Conservation (phyloP, 1,284 basidiomycete genomes). For the Ustilago trichophora region DNA sequence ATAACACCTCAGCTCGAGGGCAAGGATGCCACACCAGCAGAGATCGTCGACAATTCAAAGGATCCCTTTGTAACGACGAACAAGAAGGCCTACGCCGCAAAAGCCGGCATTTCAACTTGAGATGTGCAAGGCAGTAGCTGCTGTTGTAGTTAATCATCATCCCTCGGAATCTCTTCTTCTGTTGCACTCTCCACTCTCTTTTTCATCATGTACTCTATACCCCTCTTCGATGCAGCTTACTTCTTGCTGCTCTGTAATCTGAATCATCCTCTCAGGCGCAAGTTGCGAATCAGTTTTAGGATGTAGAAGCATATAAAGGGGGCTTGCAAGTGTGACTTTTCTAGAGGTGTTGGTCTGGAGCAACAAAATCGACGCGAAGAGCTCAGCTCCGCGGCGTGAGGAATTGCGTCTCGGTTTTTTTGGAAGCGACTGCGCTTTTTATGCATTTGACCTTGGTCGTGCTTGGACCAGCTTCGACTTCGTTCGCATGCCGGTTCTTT, state of each 20-base stretch:
- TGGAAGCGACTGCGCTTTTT: conserved; percentile 10
- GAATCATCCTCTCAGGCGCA: too few species aligned
- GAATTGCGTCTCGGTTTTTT: background rate
- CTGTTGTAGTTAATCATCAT: too few species aligned
- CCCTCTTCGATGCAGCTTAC: too few species aligned
- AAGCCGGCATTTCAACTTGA: conserved; percentile 39
- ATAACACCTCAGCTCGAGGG: background rate
- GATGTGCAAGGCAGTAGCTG: too few species aligned
- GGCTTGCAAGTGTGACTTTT: too few species aligned
- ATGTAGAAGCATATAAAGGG: too few species aligned
- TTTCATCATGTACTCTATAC: too few species aligned
- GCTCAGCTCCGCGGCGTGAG: background rate
- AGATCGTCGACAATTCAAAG: conserved; percentile 20
- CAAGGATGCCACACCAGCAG: conserved; percentile 29
- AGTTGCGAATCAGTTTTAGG: too few species aligned
- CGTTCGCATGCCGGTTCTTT: background rate
- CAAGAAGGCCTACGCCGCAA: conserved; percentile 35
- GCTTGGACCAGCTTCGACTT: conserved; percentile 13
- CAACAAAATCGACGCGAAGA: conserved; percentile 1
- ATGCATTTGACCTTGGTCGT: background rate
- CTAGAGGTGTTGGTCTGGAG: background rate
- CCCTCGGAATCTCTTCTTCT: too few species aligned
- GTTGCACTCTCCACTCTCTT: too few species aligned
- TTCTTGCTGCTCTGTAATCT: too few species aligned
- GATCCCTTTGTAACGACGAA: conserved; percentile 43